Conservation (phyloP, 2,329 filamentous ascomycete species). For the Aspergillus udagawae region DNA sequence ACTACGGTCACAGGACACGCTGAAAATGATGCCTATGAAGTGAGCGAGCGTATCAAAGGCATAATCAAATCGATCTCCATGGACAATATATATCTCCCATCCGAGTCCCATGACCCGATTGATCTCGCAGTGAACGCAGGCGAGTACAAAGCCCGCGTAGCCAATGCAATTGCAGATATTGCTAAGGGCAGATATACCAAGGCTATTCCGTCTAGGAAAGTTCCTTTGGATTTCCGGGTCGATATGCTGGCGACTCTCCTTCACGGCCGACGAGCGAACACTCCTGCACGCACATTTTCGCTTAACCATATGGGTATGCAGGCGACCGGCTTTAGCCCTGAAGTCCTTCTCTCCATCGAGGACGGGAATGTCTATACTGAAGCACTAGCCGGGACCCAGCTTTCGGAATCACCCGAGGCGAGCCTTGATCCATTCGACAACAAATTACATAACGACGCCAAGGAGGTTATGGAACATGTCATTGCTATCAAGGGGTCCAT, state of each 20-base stretch:
- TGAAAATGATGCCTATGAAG: background rate
- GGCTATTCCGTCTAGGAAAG: conserved; percentile 11
- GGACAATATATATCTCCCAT: background rate
- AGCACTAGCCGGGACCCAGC: conserved; percentile 12
- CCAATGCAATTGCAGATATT: conserved; percentile 5
- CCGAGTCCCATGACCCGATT: background rate
- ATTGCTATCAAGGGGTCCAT: conserved; percentile 11
- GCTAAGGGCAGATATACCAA: conserved; percentile 8
- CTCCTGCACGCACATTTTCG: conserved; percentile 11
- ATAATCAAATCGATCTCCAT: too few species aligned
- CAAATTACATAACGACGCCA: conserved; percentile 8
- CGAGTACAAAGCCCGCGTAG: conserved; percentile 2
- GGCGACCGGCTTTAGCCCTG: conserved; percentile 16
- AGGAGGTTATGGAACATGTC: conserved; percentile 16
- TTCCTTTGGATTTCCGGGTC: conserved; percentile 2
- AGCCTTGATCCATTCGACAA: conserved; percentile 1
- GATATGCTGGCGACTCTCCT: conserved; percentile 14
- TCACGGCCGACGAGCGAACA: conserved; percentile 9
- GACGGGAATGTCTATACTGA: conserved; percentile 11
- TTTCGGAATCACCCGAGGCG: background rate
- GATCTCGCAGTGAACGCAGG: background rate
- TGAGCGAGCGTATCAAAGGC: background rate
- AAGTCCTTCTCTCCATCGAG: conserved; percentile 12
- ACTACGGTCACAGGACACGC: background rate
- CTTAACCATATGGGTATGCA: conserved; percentile 9